phyloP scores from a whole-genome alignment of 805 yeast species.

The Kuraishia cidri region DNA sequence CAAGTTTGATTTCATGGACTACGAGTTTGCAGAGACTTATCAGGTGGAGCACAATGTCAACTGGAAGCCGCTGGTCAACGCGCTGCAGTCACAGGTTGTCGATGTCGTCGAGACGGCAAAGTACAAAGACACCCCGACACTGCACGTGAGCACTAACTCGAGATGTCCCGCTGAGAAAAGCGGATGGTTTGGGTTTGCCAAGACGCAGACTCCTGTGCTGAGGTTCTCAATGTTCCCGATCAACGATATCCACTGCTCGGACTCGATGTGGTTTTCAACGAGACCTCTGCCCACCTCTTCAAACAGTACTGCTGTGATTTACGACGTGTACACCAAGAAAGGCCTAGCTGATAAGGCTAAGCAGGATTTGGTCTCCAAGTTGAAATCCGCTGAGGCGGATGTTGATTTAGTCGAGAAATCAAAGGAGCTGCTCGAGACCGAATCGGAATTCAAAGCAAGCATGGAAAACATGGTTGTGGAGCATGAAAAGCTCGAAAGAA shows the following conservation, averaged over 20 bases:
- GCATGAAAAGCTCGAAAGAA: neutral
- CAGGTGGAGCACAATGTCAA: conserved; percentile 54
- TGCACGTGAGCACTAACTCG: conserved; percentile 11
- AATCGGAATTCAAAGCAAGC: neutral
- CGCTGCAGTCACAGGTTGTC: conserved; percentile 4
- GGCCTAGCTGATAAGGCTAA: conserved; percentile 41
- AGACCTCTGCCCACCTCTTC: conserved; percentile 48
- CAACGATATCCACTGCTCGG: conserved; percentile 53
- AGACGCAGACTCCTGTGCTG: conserved; percentile 17
- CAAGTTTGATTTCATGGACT: conserved; percentile 51
- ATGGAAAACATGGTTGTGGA: neutral
- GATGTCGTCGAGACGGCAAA: conserved; percentile 21
- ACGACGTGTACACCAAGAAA: conserved; percentile 53
- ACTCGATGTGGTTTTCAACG: conserved; percentile 59
- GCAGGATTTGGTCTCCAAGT: conserved; percentile 47
- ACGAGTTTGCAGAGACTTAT: conserved; percentile 55
- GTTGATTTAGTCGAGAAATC: neutral
- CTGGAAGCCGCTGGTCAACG: conserved; percentile 31
- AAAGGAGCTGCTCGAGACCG: neutral
- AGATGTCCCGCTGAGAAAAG: neutral
- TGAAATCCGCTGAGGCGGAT: neutral
- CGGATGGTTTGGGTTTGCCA: conserved; percentile 44
- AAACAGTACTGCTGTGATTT: conserved; percentile 45
- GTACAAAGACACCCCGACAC: conserved; percentile 22
- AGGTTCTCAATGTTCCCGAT: conserved; percentile 56